Evolutionary conservation across 495 filamentous ascomycete species (phyloP).

Genomic region (Daldinia concentrica): DNA sequence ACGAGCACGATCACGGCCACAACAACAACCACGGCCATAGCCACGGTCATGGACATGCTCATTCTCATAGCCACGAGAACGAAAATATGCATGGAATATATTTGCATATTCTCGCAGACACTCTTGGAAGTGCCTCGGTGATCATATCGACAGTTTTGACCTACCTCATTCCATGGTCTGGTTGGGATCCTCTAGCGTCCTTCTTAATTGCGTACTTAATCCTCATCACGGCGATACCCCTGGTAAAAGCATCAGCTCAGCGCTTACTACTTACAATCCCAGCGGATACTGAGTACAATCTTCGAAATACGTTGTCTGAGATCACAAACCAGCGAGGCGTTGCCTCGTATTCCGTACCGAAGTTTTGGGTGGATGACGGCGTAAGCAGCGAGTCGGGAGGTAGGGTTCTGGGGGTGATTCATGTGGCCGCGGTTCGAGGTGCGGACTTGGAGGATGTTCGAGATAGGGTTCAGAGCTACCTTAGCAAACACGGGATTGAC

Average conservation of each 20-base stretch:
- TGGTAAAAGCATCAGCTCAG: conserved; percentile 85
- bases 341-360: conserved; percentile 82
- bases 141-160: conserved; percentile 91
- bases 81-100: conserved; percentile 99
- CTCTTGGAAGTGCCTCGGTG: conserved; percentile 91
- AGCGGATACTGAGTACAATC: conserved; percentile 84
- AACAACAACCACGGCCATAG: conserved; percentile 51
- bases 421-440: conserved; percentile 75
- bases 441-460: conserved; percentile 81
- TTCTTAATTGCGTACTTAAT: conserved; percentile 94
- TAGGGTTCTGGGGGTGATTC: conserved; percentile 78
- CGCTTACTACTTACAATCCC: conserved; percentile 85
- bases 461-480: conserved; percentile 67
- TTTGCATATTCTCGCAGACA: conserved; percentile 93
- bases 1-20: conserved; percentile 48
- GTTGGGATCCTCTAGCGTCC: conserved; percentile 96
- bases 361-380: conserved; percentile 93
- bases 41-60: conserved; percentile 50
- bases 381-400: conserved; percentile 56
- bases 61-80: conserved; percentile 75
- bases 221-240: conserved; percentile 83
- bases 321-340: conserved; percentile 86
- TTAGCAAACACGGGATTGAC: conserved; percentile 71
- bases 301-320: conserved; percentile 85
- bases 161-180: conserved; percentile 84